Conservation (phyloP, 192 early-diverging fungal genomes). For the Piromyces sp. region DNA sequence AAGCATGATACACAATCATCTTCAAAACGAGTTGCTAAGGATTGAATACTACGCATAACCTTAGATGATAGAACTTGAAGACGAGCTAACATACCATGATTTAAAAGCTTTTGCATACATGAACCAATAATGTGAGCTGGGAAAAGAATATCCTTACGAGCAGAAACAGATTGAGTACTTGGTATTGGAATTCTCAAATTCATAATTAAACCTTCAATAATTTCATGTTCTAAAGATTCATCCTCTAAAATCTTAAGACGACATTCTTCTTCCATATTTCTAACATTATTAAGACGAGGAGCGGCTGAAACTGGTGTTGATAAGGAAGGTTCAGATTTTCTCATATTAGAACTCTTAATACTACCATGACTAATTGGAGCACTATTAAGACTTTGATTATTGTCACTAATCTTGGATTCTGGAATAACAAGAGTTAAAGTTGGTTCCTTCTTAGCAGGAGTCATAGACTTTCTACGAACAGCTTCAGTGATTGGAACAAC, state of each 20-base stretch:
- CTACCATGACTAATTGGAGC: not conserved
- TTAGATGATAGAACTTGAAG: conserved; percentile 67
- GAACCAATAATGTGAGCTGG: conserved; percentile 73
- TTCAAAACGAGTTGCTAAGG: conserved; percentile 40
- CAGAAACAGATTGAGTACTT: conserved; percentile 53
- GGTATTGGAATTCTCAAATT: conserved; percentile 80
- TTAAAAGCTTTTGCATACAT: conserved; percentile 33
- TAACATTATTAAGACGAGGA: not conserved
- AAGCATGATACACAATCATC: conserved; percentile 80
- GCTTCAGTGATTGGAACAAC: not conserved
- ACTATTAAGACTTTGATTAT: not conserved
- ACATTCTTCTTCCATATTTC: conserved; percentile 1
- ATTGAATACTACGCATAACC: conserved; percentile 52
- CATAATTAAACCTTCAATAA: conserved; percentile 74
- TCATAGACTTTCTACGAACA: not conserved
- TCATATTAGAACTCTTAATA: not conserved
- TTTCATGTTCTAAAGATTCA: conserved; percentile 37
- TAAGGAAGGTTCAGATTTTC: not conserved
- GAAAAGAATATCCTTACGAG: conserved; percentile 78
- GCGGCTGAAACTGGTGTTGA: not conserved
- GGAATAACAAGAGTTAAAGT: not conserved
- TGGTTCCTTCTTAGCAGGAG: not conserved
- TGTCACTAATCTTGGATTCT: not conserved
- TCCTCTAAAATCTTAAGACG: conserved; percentile 19
- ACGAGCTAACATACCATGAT: conserved; percentile 77